Conservation (phyloP, 2,329 filamentous ascomycete species). For the Pleurostoma richardsiae region DNA sequence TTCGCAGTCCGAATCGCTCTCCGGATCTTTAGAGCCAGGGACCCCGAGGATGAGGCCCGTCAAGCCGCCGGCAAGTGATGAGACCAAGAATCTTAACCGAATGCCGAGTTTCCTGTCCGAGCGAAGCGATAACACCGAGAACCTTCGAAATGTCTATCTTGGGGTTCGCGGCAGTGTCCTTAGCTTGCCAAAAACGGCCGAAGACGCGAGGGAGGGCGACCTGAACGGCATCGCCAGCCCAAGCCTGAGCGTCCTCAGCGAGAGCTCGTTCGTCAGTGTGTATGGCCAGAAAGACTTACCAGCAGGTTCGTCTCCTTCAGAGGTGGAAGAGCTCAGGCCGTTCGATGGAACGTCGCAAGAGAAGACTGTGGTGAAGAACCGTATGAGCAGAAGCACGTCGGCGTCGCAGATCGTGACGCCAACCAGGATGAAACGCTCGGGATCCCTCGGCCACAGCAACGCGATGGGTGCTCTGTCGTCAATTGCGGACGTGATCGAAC, state of each 20-base stretch:
- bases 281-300: slow-evolving; percentile 44
- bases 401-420: slow-evolving; percentile 13
- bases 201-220: slow-evolving; percentile 28
- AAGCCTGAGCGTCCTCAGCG: slow-evolving; percentile 58
- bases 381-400: not conserved
- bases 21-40: slow-evolving; percentile 14
- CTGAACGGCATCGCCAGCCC: slow-evolving; percentile 46
- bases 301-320: slow-evolving; percentile 14
- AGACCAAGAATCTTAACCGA: slow-evolving; percentile 37
- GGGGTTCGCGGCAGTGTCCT: slow-evolving; percentile 41
- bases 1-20: slow-evolving; percentile 22
- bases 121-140: slow-evolving; percentile 52
- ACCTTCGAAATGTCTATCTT: slow-evolving; percentile 55
- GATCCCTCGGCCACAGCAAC: slow-evolving; percentile 22
- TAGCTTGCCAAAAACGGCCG: slow-evolving; percentile 42
- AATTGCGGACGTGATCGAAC: slow-evolving; percentile 38
- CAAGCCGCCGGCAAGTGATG: slow-evolving; percentile 17
- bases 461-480: slow-evolving; percentile 34
- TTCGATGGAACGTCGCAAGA: not conserved
- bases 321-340: slow-evolving; percentile 14
- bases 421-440: slow-evolving; percentile 18
- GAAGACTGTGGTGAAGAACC: slow-evolving; percentile 10
- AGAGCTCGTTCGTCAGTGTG: slow-evolving; percentile 62
- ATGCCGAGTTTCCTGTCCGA: slow-evolving; percentile 65
- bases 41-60: not conserved